Percentiles rank a stretch among this genome's conserved stretches.
phyloP scores from a whole-genome alignment of 805 yeast species.

The Candida insectorum region DNA sequence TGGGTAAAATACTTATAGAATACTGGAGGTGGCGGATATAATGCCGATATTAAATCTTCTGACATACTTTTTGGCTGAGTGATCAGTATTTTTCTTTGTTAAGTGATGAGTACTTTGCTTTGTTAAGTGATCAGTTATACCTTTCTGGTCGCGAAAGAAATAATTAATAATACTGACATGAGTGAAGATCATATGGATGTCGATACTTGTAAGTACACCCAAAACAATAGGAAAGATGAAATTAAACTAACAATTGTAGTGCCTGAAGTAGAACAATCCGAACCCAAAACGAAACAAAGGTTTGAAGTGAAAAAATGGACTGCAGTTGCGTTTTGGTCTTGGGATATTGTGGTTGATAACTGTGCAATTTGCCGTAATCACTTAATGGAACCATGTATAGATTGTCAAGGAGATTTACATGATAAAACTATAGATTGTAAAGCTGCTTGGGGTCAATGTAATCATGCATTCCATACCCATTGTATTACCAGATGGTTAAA shows the following conservation, averaged over 20 bases:
- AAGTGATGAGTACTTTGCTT: background rate
- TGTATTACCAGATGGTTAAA: conserved; percentile 95
- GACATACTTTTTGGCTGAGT: conserved; percentile 10
- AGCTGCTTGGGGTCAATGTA: conserved; percentile 96
- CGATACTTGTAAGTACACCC: conserved; percentile 18
- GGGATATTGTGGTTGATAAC: conserved; percentile 94
- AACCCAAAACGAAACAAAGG: conserved; percentile 40
- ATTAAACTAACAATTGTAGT: conserved; percentile 19
- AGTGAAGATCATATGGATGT: conserved; percentile 31
- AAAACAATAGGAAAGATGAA: too few species aligned
- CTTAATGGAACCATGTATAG: conserved; percentile 97
- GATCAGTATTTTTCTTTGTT: too few species aligned
- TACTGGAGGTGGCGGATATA: conserved; percentile 95
- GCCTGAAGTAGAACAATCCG: conserved; percentile 17
- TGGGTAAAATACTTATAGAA: conserved; percentile 69
- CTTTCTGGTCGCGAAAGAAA: background rate
- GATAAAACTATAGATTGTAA: conserved; percentile 71
- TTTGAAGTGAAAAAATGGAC: conserved; percentile 98
- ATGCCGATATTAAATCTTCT: conserved; percentile 49
- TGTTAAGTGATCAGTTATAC: background rate
- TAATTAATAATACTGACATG: conserved; percentile 6
- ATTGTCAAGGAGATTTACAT: conserved; percentile 84
- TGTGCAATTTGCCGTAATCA: conserved; percentile 99
- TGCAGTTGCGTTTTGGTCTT: conserved; percentile 99
- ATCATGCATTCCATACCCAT: conserved; percentile 97